Evolutionary conservation across 306 rosid species (phyloP), one percentile per base, ranked within the genome.

Genomic region (Amphicarpaea edgeworthii): DNA sequence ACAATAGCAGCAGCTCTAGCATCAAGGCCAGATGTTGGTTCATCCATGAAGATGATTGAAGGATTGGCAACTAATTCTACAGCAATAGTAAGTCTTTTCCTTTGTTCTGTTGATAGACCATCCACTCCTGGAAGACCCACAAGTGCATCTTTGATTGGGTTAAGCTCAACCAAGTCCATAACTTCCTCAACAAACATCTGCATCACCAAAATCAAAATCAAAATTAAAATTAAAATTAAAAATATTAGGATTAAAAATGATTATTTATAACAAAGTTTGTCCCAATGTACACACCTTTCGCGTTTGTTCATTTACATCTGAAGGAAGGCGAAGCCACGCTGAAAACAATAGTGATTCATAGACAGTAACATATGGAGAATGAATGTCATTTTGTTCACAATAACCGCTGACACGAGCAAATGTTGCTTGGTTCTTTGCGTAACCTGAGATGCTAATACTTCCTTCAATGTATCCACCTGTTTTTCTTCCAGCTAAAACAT

Each of bases 401-500:
- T 88, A 86, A 17, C 88, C 92, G 0, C 88, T 82, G 41, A 88
- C 76, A 43, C 87, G 85, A 67, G 88, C 84, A 42, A 84, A 88
- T 67, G 90, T 73, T 42, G 75, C 66, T 78, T 88, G 93, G 57
- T 86, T 88, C 86, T 88, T 88, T 32, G 85, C 85, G 21, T 82
- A 79, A 76, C 90, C 92, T 15, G 85, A 88, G 41, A 88, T 74
- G 78, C 76, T 84, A n/a, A 88, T 84, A 70, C 63, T 88, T 61
- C 93, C 90, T 77, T 88, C 83, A 17, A 86, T 84, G 34, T 51
- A 50, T 11, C 93, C 93, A 30, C 83, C 77, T 1, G 90, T 88
- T 81, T 88, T 88, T 69, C 93, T 84, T 72, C 90, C 93, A 5
- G 93, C 88, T 41, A 88, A 80, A 3, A 86, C 93, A 80, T 88